Base-by-base conservation (phyloP, 352 stramenopile species). In the Phytophthora litchii region DNA sequence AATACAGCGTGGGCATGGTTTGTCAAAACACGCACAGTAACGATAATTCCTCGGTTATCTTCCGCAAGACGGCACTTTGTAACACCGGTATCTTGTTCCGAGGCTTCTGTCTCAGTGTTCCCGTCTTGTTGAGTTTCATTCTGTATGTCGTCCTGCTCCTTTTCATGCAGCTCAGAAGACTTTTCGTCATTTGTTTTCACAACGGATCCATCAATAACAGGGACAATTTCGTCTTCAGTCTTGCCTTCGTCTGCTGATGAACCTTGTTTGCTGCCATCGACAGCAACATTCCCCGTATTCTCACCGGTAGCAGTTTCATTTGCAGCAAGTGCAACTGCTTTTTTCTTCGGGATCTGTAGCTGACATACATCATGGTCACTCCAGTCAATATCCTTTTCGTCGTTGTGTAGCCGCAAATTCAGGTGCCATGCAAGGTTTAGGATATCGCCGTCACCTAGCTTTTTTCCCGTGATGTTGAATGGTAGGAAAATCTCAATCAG, bases 381-480 rank as follows among this genome's bases (percentile, higher is more conserved):
- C 82, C 82, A 92, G 29, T 83, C 63, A 19, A 80, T 69, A 70
- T 84, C 78, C 27, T 86, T 64, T 17, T 71, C 66, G 25, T 88
- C 74, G 31, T 81, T 80, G 23, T 90, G 80, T 8, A 92, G 53
- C 0, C 80, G 74, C 12, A 89, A 42, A 9, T 64, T 63, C 34
- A 79, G 57, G 16, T 88, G 70, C 51, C 78, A 78, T 19, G 70
- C 82, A 16, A 92, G 70, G 23, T 73, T 65, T 11, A 92, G 36
- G 46, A 82, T 44, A 19, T 90, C 78, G 7, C 78, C 78, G 16
- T 69, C 56, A 4, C 64, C 60, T 19, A 89, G 46, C 32, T 89
- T 74, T 59, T 90, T 92, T 6, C 74, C 78, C 4, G 82, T 90
- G 37, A 87, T 36, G 50, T 92, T 88, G 49, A 92, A 87, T 3